Base-by-base conservation (phyloP, 2,329 filamentous ascomycete genomes). In the Sarocladium oryzae region DNA sequence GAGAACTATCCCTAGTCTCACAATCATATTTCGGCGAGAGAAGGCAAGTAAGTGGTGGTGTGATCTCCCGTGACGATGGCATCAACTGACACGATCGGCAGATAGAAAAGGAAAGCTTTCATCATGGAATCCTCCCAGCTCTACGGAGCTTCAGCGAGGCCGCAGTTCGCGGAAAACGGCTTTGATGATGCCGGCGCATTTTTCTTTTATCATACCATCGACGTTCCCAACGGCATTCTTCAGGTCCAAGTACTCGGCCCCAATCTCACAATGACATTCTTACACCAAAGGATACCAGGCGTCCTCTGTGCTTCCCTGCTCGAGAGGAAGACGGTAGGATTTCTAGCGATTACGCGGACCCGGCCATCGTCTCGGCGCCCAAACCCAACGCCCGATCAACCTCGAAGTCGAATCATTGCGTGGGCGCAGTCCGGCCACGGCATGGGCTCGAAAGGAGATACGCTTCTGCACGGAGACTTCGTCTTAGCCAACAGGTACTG, bases 391-490 rank as follows among this genome's bases (percentile, higher is more conserved):
- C 23, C 40, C 2, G 51, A 9, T 2, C 6, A 20, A 35, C 13
- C 30, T 11, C 32, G n/a, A 4, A 59, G 63, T 7, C 52, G 59
- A 8, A 56, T 69, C 26, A 51, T 69, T 9, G 58, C 62, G 0
- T 63, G 63, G 41, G 64, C 67, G 2, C 61, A 69, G 52, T 66
- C 62, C 43, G 67, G 67, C 2, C 65, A 70, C 49, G 66, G 65
- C 0, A 30, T 53, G 2, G 60, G 65, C 2, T 28, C 28, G 0
- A 43, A 16, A 0, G 66, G 66, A 2, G 67, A 70, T 20, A 35
- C 30, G 1, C 46, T 49, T 7, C 10, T n/a, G 4, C 38, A 49
- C 0, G 28, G 52, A 0, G 51, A 56, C 0, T 55, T 56, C 1
- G 54, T 64, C 0, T 58, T 72, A 0, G 30, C 61, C 1, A 67